Evolutionary conservation across 306 rosid species (phyloP), one percentile per base, ranked within the genome.

Genomic region (Vicia villosa): DNA sequence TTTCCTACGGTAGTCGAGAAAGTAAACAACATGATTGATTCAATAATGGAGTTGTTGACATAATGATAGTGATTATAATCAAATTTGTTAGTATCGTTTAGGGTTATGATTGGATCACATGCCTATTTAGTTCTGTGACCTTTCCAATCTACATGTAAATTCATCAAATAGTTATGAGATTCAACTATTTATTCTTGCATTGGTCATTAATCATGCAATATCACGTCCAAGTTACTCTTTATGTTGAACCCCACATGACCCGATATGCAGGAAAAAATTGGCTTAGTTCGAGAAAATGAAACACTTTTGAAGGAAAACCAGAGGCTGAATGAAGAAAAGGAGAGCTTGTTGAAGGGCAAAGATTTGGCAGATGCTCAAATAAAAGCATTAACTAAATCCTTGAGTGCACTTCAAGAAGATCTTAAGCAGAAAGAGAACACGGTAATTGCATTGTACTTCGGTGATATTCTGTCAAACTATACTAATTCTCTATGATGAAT

Each of bases 351-450:
- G 69, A 94, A 84, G 77, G 86, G 70, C 63, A 94, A 85, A 87
- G 85, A 82, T 63, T 84, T 83, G 73, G 82, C 86, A 17, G 80
- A 87, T 61, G 82, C 83, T 75, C 90, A 85, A 86, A 80, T 84
- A 65, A 79, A 74, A 58, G 81, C 86, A 21, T 75, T 94, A 62
- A 78, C 86, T 67, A 94, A 83, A 84, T 84, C 94, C 49, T 79
- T 87, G 68, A 95, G 83, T 64, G 87, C 77, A 75, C 72, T 85
- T 79, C 89, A 87, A 70, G 88, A 84, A 78, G 97, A 88, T 74
- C 83, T 94, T 63, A 87, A 87, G 71, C 87, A 90, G 59, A 90
- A 81, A 82, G 96, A 91, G 66, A 84, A 70, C 78, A 79, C 49
- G 88, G 98, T 94, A 90, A 41, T 79, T 76, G 38, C 45, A 15